Evolutionary conservation across 768 basidiomycete genomes (phyloP).

Genomic region (Strobilomyces dryophilus): DNA sequence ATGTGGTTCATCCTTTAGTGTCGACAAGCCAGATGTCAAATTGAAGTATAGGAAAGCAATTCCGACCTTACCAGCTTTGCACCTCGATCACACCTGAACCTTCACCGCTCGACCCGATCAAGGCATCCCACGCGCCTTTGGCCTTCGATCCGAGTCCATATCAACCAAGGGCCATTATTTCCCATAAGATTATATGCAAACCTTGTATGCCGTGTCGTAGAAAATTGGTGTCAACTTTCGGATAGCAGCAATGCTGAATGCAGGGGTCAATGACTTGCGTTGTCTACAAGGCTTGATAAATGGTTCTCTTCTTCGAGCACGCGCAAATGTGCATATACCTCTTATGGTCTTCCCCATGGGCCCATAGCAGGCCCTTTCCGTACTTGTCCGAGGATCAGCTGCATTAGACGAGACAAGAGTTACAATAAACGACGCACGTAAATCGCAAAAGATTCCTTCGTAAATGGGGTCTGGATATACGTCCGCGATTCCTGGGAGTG

Average conservation of each 20-base stretch:
- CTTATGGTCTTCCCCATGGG: slow-evolving; percentile 42
- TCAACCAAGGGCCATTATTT: background rate
- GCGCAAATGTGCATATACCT: slow-evolving; percentile 26
- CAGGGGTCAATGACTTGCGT: slow-evolving; percentile 35
- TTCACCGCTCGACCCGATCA: slow-evolving; percentile 14
- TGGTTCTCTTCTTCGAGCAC: background rate
- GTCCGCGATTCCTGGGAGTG: slow-evolving; percentile 18
- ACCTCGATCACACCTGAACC: slow-evolving; percentile 31
- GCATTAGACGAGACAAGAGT: slow-evolving; percentile 18
- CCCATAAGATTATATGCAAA: background rate
- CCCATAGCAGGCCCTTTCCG: slow-evolving; percentile 30
- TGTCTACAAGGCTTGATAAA: slow-evolving; percentile 21
- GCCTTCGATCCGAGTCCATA: slow-evolving; percentile 12
- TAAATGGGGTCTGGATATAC: slow-evolving; percentile 40
- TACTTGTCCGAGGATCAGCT: background rate
- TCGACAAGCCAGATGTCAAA: background rate
- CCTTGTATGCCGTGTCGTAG: slow-evolving; percentile 33
- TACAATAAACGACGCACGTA: background rate
- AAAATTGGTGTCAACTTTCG: slow-evolving; percentile 35
- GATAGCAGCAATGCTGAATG: slow-evolving; percentile 37
- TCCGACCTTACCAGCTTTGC: slow-evolving; percentile 26
- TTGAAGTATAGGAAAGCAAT: background rate
- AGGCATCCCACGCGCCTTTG: slow-evolving; percentile 29
- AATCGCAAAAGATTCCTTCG: slow-evolving; percentile 29
- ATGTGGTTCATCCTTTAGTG: slow-evolving; percentile 32